Base-by-base conservation (phyloP, 306 rosid genomes). In the Trifolium dubium region DNA sequence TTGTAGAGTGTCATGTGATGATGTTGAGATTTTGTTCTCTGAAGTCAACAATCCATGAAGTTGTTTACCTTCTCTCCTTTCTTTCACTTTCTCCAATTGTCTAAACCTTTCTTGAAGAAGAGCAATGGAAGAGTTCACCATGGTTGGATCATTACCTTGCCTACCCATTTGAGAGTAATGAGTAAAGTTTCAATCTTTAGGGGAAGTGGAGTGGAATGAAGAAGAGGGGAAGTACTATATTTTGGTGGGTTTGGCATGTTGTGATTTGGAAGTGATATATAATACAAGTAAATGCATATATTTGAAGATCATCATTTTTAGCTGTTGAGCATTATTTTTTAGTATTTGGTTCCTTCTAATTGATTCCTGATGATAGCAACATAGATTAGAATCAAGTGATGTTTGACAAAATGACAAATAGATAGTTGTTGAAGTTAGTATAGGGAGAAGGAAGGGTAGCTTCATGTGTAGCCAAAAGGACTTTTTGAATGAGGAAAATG, bases 61-160 rank as follows among this genome's bases (percentile, higher is more conserved):
- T 79, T 94, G 83, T 61, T 86, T 89, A 62, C 89, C 92, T 67
- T 91, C 97, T 75, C 98, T 91, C 59, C 88, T 91, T 72, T 88
- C 92, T 73, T 91, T 94, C 77, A 87, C 96, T 83, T 89, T 94
- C 87, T 94, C 94, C 85, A 94, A 86, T 68, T 87, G 90, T 44
- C 92, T 89, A 78, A 94, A 94, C 88, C 98, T 91, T 73, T 91
- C 95, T 78, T 94, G 98, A 78, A 94, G 86, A 30, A 94, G 91
- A 70, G 92, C 97, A 79, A 94, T 94, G 82, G 98, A 94, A 69
- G 96, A 83, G 44, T 85, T 83, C 41, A 80, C 90, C 77, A 60
- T 77, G 61, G 89, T 83, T 58, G 92, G 82, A 76, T 91, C 87
- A 73, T 76, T 67, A 73, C 76, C 84, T 63, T 85, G 88, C 84